Evolutionary conservation across 2,329 filamentous ascomycete genomes (phyloP).

Genomic region (Leptosphaerulina australis): DNA sequence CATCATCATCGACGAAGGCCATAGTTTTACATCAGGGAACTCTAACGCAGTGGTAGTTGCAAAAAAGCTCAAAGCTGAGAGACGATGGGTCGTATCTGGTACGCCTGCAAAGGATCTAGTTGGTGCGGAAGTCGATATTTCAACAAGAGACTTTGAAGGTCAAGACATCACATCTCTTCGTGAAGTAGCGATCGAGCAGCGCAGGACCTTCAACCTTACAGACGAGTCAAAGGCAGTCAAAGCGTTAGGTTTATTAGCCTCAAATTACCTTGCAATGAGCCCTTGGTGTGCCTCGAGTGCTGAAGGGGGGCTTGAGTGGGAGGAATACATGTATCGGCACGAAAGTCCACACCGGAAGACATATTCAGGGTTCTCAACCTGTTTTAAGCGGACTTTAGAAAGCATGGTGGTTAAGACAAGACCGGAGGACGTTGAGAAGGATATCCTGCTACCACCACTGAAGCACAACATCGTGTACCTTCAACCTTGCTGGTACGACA

Average conservation of each 20-base stretch:
- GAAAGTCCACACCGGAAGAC: conserved; percentile 59
- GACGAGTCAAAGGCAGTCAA: conserved; percentile 56
- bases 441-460: conserved; percentile 72
- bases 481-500: conserved; percentile 84
- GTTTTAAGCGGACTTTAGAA: conserved; percentile 73
- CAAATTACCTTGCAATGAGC: conserved; percentile 72
- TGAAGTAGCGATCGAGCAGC: conserved; percentile 46
- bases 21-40: conserved; percentile 74
- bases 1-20: conserved; percentile 90
- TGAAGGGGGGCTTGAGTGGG: conserved; percentile 72
- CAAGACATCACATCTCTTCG: conserved; percentile 33
- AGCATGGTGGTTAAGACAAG: conserved; percentile 81
- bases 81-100: conserved; percentile 88
- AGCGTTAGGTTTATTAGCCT: conserved; percentile 69
- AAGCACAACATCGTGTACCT: conserved; percentile 74
- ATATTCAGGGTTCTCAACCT: conserved; percentile 60
- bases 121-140: conserved; percentile 69
- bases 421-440: conserved; percentile 68
- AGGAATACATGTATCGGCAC: conserved; percentile 67
- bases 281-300: conserved; percentile 75
- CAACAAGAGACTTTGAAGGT: conserved; percentile 42
- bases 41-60: conserved; percentile 64
- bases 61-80: conserved; percentile 64
- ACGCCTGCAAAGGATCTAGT: conserved; percentile 86
- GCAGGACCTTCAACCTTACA: conserved; percentile 47